These are phyloP conservation scores for Trapa bicornis DNA, from an alignment of 345 rosid species.

Conservation along the genomic window DNA sequence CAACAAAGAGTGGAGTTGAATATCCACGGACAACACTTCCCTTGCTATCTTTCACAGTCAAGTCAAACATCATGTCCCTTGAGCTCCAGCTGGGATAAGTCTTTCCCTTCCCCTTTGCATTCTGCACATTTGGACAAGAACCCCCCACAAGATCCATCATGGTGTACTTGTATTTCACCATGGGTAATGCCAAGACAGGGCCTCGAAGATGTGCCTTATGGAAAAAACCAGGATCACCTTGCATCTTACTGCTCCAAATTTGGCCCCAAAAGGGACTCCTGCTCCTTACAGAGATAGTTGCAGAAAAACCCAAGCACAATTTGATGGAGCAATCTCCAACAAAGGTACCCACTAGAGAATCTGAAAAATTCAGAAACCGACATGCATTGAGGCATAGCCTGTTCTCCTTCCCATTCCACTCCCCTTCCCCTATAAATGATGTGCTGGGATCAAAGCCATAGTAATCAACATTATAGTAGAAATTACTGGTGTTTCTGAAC, in stretches of 20 bases:
- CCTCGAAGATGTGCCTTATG: constrained; percentile 34
- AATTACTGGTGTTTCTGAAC: constrained; percentile 19
- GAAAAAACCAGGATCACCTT: constrained; percentile 36
- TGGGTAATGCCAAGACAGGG: constrained; percentile 14
- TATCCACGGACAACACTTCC: constrained; percentile 33
- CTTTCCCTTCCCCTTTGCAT: constrained; percentile 28
- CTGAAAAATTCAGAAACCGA: constrained; percentile 36
- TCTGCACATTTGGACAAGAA: constrained; percentile 27
- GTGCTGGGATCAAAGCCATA: constrained; percentile 41
- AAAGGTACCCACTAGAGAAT: constrained; percentile 29
- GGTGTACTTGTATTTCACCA: constrained; percentile 48
- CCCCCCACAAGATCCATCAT: constrained; percentile 25
- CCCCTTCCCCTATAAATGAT: constrained; percentile 62
- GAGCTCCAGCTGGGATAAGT: constrained; percentile 45
- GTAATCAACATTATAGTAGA: constrained; percentile 11
- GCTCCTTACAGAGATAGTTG: constrained; percentile 31
- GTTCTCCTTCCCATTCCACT: constrained; percentile 56
- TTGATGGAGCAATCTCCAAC: constrained; percentile 59
- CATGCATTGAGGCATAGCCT: constrained; percentile 56
- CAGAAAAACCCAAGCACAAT: constrained; percentile 54
- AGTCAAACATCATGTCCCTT: constrained; percentile 54
- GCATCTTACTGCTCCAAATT: constrained; percentile 43
- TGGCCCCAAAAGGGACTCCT: constrained; percentile 37
- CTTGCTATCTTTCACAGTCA: constrained; percentile 32
- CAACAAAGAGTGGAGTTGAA: constrained; percentile 58